Evolutionary conservation across 1,284 basidiomycete species (phyloP).

Genomic region (Ceratobasidium sp.): DNA sequence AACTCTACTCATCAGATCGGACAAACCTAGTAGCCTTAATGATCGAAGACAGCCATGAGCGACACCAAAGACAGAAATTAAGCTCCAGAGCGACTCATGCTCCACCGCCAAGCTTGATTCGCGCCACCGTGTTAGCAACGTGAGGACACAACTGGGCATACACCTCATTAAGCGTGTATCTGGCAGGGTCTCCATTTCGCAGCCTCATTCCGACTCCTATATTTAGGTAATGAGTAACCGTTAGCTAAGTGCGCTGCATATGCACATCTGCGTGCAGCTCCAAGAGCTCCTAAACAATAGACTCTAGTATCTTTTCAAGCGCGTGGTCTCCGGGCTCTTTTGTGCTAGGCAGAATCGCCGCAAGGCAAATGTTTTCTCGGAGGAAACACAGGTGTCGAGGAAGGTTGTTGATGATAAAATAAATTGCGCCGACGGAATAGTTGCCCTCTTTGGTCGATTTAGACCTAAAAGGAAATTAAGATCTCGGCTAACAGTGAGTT

Average conservation of each 20-base stretch:
- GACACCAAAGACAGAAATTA: constrained; percentile 27
- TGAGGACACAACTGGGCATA: background rate
- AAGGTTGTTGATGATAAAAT: constrained; percentile 30
- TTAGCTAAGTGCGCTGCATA: background rate
- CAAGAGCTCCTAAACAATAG: constrained; percentile 27
- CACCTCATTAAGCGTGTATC: background rate
- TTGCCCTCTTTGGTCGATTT: too few species aligned
- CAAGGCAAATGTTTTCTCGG: constrained; percentile 24
- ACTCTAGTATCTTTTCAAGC: constrained; percentile 34
- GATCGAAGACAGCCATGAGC: background rate
- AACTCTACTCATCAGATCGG: background rate
- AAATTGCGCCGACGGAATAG: too few species aligned
- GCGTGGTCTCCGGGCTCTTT: constrained; percentile 24
- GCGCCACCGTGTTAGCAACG: background rate
- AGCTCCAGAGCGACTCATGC: constrained; percentile 11
- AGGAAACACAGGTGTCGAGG: constrained; percentile 25
- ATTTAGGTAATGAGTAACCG: background rate
- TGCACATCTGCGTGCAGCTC: constrained; percentile 25
- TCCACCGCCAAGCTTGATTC: constrained; percentile 20
- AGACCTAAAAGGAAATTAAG: too few species aligned
- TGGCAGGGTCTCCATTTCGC: background rate
- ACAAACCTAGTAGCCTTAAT: background rate
- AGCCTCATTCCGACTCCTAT: background rate
- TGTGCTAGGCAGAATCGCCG: constrained; percentile 32
- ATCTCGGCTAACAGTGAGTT: too few species aligned